Conservation (phyloP, 2,329 filamentous ascomycete species). For the Epichloe aotearoae region DNA sequence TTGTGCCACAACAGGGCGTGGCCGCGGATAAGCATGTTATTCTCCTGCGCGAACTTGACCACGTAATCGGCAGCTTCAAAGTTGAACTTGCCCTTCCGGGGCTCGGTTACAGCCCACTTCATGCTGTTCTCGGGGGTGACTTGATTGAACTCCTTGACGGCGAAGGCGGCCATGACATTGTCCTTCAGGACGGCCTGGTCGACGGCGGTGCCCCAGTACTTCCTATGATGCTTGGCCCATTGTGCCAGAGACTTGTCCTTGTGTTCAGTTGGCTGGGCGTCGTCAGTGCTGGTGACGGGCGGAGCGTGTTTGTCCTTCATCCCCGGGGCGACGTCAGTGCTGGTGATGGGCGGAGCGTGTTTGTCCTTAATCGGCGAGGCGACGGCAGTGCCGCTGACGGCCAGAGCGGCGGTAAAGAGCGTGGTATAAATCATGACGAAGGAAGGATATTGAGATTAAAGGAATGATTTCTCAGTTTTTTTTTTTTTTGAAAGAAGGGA, state of each 20-base stretch:
- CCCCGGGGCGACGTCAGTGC: no score
- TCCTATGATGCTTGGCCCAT: background rate
- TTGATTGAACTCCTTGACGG: conserved; percentile 36
- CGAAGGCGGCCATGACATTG: background rate
- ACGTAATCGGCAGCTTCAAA: background rate
- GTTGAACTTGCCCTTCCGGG: no score
- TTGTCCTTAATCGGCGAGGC: background rate
- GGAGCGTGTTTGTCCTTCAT: background rate
- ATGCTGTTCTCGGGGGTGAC: conserved; percentile 57
- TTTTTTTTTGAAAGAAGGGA: no score
- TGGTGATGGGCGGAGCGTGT: no score
- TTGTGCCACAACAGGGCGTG: background rate
- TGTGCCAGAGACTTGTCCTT: background rate
- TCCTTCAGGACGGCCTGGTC: background rate
- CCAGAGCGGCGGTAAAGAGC: background rate
- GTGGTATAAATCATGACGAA: background rate
- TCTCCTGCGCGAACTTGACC: background rate
- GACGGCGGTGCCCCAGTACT: background rate
- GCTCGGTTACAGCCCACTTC: conserved; percentile 48
- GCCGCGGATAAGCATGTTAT: background rate
- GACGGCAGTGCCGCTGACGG: background rate
- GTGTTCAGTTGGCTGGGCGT: fast-evolving
- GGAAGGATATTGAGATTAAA: no score
- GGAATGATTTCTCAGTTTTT: no score
- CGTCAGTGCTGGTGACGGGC: no score